Base-by-base conservation (phyloP, 495 filamentous ascomycete species). In the Annulohypoxylon moriforme region DNA sequence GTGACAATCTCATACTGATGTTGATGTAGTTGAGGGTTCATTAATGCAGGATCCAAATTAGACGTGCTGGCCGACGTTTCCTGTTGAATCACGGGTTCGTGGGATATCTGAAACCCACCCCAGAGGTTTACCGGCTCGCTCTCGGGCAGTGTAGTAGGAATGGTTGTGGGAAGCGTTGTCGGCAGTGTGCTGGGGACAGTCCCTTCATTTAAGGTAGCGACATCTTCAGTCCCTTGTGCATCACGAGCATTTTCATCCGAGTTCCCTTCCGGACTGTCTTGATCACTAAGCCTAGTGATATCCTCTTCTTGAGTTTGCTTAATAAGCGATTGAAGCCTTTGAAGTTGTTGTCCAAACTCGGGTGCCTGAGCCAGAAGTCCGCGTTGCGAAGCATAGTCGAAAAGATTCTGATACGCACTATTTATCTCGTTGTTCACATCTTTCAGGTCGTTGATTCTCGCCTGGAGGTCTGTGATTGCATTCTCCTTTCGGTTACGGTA, bases 401-500 rank as follows among this genome's bases (percentile, higher is more conserved):
- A 88, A 33, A 95, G 89, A n/a, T 85, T 82, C 52, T 90, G 81
- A 60, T 96, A 94, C 0, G 89, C 85, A 57, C 85, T 88, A 77
- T 89, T 91, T 89, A 97, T 92, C 64, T 91, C 86, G 69, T 91
- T 88, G 65, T 94, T 90, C 2, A 87, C 85, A 4, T 82, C 81
- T 61, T 91, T 88, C 24, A 96, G 83, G 31, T 87, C 84, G 27
- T 88, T 78, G 24, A 94, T 91, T 57, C 88, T 85, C 36, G 84
- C 84, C 65, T 92, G 91, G 6, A 96, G 83, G 1, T 89, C 87
- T n/a, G 87, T 85, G 55, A 96, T 93, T 2, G 90, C 92, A 22
- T 86, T 91, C 76, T 97, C 93, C 76, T 96, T 95, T 14, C 93
- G 89, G 69, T 92, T 88, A 9, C 93, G 89, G 74, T 97, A 96